phyloP scores from a whole-genome alignment of 2,329 filamentous ascomycete species.

The Fusarium buharicum region DNA sequence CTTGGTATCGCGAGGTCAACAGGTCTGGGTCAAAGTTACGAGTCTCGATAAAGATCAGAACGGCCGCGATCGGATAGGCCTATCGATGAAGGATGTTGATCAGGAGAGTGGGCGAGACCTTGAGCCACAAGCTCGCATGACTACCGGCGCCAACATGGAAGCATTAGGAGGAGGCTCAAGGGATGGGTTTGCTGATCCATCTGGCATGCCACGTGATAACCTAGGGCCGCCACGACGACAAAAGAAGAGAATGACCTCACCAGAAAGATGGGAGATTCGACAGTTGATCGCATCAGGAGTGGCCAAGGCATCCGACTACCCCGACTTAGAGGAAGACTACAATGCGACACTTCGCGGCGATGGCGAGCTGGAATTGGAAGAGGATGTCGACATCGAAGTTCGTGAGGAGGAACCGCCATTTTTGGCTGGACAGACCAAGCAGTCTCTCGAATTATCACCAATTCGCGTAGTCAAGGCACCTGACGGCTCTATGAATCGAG shows the following conservation, averaged over 20 bases:
- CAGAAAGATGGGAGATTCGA: constrained; percentile 96
- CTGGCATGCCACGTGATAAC: constrained; percentile 52
- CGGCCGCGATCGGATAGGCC: constrained; percentile 75
- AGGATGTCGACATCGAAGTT: constrained; percentile 97
- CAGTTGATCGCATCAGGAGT: constrained; percentile 96
- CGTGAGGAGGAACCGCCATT: constrained; percentile 97
- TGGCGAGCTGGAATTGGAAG: constrained; percentile 88
- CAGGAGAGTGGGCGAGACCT: constrained; percentile 88
- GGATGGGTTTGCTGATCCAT: constrained; percentile 65
- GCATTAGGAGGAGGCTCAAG: constrained; percentile 73
- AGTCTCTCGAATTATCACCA: constrained; percentile 91
- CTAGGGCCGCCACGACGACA: constrained; percentile 63
- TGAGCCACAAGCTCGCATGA: constrained; percentile 78
- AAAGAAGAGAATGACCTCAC: constrained; percentile 94
- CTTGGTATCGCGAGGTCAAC: constrained; percentile 80
- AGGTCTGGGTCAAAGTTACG: constrained; percentile 91
- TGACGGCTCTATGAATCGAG: constrained; percentile 96
- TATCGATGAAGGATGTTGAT: constrained; percentile 98
- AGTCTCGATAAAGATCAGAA: constrained; percentile 71
- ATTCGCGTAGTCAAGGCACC: constrained; percentile 97
- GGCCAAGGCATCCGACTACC: constrained; percentile 91
- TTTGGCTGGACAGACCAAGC: constrained; percentile 93
- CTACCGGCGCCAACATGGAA: constrained; percentile 91
- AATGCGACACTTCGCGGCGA: constrained; percentile 87
- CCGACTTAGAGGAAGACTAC: constrained; percentile 93